Evolutionary conservation across 495 filamentous ascomycete genomes (phyloP), one percentile per base, ranked within the genome.

Genomic region (Aspergillus mulundensis): DNA sequence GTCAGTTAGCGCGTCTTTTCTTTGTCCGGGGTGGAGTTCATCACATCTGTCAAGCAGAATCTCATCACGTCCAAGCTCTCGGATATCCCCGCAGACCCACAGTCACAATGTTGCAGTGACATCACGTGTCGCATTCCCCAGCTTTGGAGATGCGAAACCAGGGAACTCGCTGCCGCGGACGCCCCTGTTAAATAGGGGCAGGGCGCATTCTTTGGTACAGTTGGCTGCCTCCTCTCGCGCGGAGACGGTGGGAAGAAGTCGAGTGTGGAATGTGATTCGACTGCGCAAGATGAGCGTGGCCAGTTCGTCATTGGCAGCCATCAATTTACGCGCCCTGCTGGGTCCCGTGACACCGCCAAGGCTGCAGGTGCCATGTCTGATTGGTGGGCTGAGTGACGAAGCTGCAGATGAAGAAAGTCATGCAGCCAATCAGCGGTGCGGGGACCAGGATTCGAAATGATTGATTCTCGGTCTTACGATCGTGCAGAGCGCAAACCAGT

Each of bases 381-480:
- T 66, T 66, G 64, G 64, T 14, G 25, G 23, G 8, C 11, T 23
- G 47, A 43, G 61, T 66, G 64, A 66, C 58, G 56, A 50, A 53
- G 23, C 32, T 66, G 63, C 63, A 66, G 63, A 36, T 62, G 63
- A 66, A 66, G 63, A 66, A 66, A 57, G 58, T 44, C 48, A 53
- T 45, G 20, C 18, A 25, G 49, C 60, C 57, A 66, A 62, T 66
- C 54, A 58, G 19, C 7, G n/a, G 38, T 18, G 23, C 20, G 18
- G 16, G 14, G 36, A 42, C 21, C 41, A 12, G 5, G 41, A 23
- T 24, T 24, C 48, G 4, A 41, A 25, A 20, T 28, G 46, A 38
- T 8, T 30, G 23, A 19, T 25, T 34, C 15, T 36, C 47, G 28
- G 30, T 19, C 25, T 7, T 34, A 44, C 24, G 44, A 28, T 34